phyloP scores from a whole-genome alignment of 805 yeast species.

The Metschnikowia reukaufii region DNA sequence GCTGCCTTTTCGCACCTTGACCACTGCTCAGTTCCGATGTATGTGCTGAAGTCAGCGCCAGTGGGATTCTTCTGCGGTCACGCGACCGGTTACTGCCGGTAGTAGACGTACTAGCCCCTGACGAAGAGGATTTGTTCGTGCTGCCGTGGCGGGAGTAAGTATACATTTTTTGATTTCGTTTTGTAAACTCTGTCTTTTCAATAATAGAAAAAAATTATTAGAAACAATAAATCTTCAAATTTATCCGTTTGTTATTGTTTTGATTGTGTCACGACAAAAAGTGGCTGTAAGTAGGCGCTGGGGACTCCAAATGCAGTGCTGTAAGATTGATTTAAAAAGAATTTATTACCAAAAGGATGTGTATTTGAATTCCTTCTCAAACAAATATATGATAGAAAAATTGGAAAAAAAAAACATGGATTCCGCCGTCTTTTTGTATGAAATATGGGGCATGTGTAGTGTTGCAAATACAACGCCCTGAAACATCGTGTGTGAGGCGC shows the following conservation, averaged over 20 bases:
- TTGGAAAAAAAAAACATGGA: neutral
- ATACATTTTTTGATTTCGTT: no score
- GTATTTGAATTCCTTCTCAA: neutral
- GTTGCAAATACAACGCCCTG: conserved; percentile 7
- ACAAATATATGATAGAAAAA: neutral
- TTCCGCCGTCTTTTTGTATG: conserved; percentile 4
- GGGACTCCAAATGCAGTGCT: no score
- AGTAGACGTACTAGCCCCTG: conserved; percentile 11
- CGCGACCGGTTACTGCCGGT: conserved; percentile 9
- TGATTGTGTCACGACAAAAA: neutral
- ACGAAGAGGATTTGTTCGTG: conserved; percentile 10
- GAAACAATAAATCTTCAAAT: no score
- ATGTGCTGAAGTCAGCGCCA: conserved; percentile 9
- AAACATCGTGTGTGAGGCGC: conserved; percentile 9
- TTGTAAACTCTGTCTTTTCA: no score
- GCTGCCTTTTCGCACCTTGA: conserved; percentile 9
- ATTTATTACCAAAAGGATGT: no score
- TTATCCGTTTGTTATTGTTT: no score
- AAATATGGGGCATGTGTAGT: conserved; percentile 1
- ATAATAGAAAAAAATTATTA: no score
- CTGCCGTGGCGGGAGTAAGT: conserved; percentile 21
- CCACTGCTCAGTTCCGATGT: conserved; percentile 6
- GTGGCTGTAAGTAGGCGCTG: no score
- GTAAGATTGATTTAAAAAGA: no score
- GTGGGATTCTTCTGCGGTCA: conserved; percentile 13